Base-by-base conservation (phyloP, 2,329 filamentous ascomycete genomes). In the Ascochyta clinopodiicola region DNA sequence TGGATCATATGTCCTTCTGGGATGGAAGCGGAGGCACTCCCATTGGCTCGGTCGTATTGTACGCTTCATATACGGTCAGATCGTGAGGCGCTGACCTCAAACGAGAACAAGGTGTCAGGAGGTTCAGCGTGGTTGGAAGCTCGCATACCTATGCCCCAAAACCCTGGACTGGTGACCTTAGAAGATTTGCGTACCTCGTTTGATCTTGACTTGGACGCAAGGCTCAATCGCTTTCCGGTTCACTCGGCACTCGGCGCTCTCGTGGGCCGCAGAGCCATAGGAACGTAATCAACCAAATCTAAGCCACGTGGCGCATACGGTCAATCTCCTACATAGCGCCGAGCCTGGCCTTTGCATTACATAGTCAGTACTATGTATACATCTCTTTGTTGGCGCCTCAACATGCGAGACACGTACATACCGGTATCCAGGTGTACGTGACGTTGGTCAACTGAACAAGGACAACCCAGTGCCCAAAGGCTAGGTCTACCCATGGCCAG, bases 41-140 rank as follows among this genome's bases (percentile, higher is more conserved):
- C 7, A 51, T 53, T 38, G 34, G 39, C 37, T 54, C 36, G 43
- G 42, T 37, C 21, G 44, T 50, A 34, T 24, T 55, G 38, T 36
- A 36, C 38, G 42, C 31, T 43, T 29, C 24, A 22, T 40, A n/a
- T 31, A 56, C 36, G 39, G 47, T 47, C 42, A 42, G 37, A 56
- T 58, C 22, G 53, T 60, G 61, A 61, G 56, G 61, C 61, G 50
- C 48, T 62, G 57, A 48, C 1, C 21, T 38, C 32, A 44, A 49
- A 25, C 40, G 51, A 42, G 35, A 45, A 44, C 43, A 51, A 54
- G 48, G 36, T 42, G 46, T 46, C 44, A 49, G 56, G 25, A 55
- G 52, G 25, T 39, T 39, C 37, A 29, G 38, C 32, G n/a, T 35
- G 37, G 17, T 31, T 13, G 42, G 17, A 17, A n/a, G 35, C 29